Evolutionary conservation across 2,329 filamentous ascomycete species (phyloP).

Genomic region (Diaporthe citrichinensis): DNA sequence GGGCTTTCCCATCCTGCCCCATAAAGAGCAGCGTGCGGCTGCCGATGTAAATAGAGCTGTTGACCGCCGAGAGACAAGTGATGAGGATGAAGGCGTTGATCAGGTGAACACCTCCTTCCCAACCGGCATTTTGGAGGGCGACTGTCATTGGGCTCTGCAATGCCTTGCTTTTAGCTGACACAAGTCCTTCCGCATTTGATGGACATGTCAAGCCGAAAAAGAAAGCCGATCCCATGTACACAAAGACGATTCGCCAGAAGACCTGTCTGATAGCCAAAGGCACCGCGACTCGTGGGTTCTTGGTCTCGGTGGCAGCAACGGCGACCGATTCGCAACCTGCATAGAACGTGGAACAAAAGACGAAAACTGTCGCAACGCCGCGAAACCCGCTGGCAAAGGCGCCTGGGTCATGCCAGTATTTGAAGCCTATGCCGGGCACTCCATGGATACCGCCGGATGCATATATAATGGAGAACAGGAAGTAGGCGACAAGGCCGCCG

Average conservation of each 20-base stretch:
- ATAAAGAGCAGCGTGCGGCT: constrained; percentile 83
- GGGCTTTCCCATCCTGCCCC: constrained; percentile 81
- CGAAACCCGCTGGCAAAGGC: constrained; percentile 79
- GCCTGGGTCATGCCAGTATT: constrained; percentile 80
- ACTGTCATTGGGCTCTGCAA: constrained; percentile 82
- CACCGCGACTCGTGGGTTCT: constrained; percentile 69
- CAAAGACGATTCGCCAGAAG: constrained; percentile 73
- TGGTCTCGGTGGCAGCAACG: constrained; percentile 73
- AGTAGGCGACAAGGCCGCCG: constrained; percentile 77
- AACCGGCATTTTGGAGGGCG: constrained; percentile 81
- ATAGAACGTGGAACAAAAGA: constrained; percentile 79
- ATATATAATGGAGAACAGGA: constrained; percentile 81
- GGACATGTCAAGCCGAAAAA: constrained; percentile 84
- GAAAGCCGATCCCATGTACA: constrained; percentile 79
- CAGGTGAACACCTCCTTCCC: constrained; percentile 79
- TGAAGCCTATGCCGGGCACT: constrained; percentile 74
- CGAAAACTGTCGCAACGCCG: constrained; percentile 75
- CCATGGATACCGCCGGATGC: constrained; percentile 76
- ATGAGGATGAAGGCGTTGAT: constrained; percentile 85
- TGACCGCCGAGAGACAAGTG: constrained; percentile 79
- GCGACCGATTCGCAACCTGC: constrained; percentile 76
- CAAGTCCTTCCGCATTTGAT: constrained; percentile 74
- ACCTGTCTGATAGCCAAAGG: constrained; percentile 72
- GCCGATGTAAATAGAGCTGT: constrained; percentile 83
- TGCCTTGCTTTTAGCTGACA: constrained; percentile 73